phyloP scores from a whole-genome alignment of 352 stramenopile species.

The Globisporangium camurandrum region DNA sequence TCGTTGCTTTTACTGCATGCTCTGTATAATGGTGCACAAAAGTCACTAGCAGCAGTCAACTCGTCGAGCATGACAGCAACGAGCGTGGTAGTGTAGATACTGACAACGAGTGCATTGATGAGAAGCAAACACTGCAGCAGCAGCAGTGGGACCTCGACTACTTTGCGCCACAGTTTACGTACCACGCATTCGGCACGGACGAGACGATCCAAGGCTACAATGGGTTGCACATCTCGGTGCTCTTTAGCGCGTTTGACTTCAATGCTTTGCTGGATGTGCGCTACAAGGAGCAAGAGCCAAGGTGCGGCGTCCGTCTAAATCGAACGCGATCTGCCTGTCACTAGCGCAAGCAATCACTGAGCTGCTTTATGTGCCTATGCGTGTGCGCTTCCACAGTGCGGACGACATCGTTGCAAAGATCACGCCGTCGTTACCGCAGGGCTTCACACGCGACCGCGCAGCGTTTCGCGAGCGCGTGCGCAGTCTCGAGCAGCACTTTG shows the following conservation, averaged over 20 bases:
- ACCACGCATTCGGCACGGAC: conserved; percentile 73
- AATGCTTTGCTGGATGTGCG: conserved; percentile 38
- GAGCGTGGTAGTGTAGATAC: background rate
- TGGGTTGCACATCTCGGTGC: conserved; percentile 40
- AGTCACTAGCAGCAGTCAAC: conserved; percentile 33
- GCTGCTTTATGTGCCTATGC: background rate
- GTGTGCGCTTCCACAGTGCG: conserved; percentile 19
- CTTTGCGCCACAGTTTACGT: conserved; percentile 72
- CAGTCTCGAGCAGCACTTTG: conserved; percentile 19
- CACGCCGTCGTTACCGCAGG: conserved; percentile 28
- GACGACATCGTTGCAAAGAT: conserved; percentile 48
- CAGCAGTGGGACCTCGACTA: conserved; percentile 26
- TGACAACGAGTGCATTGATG: too few relatives aligned
- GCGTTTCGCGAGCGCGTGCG: conserved; percentile 23
- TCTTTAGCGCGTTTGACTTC: conserved; percentile 67
- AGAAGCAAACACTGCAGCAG: too few relatives aligned
- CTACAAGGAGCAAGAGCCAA: conserved; percentile 42
- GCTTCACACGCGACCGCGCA: conserved; percentile 34
- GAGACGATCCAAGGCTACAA: conserved; percentile 64
- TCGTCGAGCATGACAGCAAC: conserved; percentile 4
- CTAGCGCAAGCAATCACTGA: background rate
- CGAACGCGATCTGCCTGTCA: background rate
- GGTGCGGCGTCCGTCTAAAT: conserved; percentile 13
- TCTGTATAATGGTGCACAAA: too few relatives aligned
- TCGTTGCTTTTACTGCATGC: too few relatives aligned